Conservation (phyloP, 2,329 filamentous ascomycete species). For the Paecilomyces sp. region DNA sequence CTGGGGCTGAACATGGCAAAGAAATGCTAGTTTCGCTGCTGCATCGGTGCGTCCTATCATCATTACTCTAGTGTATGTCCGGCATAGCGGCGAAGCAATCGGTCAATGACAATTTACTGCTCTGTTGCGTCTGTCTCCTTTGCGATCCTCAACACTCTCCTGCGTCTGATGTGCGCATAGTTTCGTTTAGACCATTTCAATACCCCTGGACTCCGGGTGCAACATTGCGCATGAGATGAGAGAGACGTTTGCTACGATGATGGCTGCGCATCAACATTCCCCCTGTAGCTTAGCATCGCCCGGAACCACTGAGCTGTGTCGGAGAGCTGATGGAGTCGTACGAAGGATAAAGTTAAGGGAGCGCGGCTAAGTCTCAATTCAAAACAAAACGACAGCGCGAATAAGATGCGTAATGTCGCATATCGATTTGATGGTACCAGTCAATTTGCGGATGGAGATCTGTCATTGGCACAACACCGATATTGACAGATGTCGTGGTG, state of each 20-base stretch:
- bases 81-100: background rate
- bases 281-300: background rate
- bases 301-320: background rate
- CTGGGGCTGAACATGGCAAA: background rate
- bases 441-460: background rate
- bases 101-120: background rate
- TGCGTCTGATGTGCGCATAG: background rate
- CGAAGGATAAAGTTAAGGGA: background rate
- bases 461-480: background rate
- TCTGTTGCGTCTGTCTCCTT: background rate
- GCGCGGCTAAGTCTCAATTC: background rate
- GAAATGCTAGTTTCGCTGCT: background rate
- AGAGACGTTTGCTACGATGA: no score
- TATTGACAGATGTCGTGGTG: background rate
- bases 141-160: background rate
- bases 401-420: background rate
- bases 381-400: background rate
- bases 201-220: background rate
- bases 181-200: background rate
- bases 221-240: no score
- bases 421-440: background rate
- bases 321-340: background rate
- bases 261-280: no score
- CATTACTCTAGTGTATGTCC: background rate
- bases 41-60: background rate